These are phyloP conservation scores for Euphorbia schlechtendalii DNA, from an alignment of 441 rosid species.

Conservation along the genomic window DNA sequence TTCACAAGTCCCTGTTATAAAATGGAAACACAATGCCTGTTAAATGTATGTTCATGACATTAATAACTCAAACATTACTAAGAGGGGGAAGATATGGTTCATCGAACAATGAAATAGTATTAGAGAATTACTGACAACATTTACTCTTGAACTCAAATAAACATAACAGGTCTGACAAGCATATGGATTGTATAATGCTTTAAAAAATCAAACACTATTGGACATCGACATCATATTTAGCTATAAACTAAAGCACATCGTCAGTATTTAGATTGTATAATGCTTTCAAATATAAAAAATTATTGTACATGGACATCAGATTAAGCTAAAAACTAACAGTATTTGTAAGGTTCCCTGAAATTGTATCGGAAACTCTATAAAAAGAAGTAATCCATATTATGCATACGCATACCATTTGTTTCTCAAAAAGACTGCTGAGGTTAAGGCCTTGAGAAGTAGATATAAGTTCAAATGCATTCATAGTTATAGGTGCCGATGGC, in stretches of 20 bases:
- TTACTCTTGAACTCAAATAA: not conserved
- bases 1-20: slow-evolving; percentile 75
- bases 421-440: slow-evolving; percentile 84
- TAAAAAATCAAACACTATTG: not conserved
- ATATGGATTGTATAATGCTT: not conserved
- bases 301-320: too few species aligned
- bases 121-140: not conserved
- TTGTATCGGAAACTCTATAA: not conserved
- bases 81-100: not conserved
- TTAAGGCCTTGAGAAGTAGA: slow-evolving; percentile 96
- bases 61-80: slow-evolving; percentile 3
- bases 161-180: not conserved
- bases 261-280: too few species aligned
- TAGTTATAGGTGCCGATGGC: slow-evolving; percentile 58
- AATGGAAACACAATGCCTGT: slow-evolving; percentile 19
- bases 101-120: not conserved
- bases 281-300: too few species aligned
- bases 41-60: slow-evolving; percentile 6
- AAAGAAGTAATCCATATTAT: too few species aligned
- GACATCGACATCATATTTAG: too few species aligned
- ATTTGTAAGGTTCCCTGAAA: not conserved
- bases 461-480: slow-evolving; percentile 99
- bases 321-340: too few species aligned
- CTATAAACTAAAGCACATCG: too few species aligned
- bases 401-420: slow-evolving; percentile 66